Percentiles rank a stretch among this genome's conserved stretches.
Conservation (phyloP, 2,329 filamentous ascomycete genomes). For the Alternaria brassicicola region DNA sequence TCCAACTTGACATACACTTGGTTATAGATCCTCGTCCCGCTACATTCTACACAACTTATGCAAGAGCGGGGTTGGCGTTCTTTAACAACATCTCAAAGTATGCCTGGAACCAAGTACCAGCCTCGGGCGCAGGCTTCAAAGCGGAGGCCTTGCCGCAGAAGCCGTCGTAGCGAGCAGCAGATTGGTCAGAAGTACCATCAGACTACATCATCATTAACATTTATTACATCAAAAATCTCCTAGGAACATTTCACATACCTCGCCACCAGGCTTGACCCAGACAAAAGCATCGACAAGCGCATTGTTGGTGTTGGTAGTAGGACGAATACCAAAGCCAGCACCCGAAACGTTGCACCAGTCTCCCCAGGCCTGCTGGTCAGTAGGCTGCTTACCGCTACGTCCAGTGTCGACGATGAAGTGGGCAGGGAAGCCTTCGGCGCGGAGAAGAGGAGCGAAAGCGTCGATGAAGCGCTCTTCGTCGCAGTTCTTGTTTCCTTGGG, state of each 20-base stretch:
- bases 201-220: slow-evolving; percentile 16
- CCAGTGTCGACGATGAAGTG: slow-evolving; percentile 61
- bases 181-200: slow-evolving; percentile 54
- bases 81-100: slow-evolving; percentile 46
- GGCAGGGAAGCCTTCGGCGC: slow-evolving; percentile 56
- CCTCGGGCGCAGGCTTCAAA: slow-evolving; percentile 70
- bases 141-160: slow-evolving; percentile 62
- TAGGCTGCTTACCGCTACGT: slow-evolving; percentile 68
- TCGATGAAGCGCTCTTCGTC: slow-evolving; percentile 62
- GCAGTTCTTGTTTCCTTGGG: slow-evolving; percentile 56
- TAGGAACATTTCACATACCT: slow-evolving; percentile 30
- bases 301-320: slow-evolving; percentile 66
- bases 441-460: slow-evolving; percentile 57
- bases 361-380: slow-evolving; percentile 62
- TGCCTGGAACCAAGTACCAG: slow-evolving; percentile 69
- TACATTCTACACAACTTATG: neutral
- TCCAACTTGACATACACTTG: neutral
- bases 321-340: slow-evolving; percentile 69
- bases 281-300: slow-evolving; percentile 68
- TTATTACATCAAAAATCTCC: neutral
- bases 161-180: slow-evolving; percentile 59
- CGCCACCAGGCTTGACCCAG: slow-evolving; percentile 72
- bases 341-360: slow-evolving; percentile 72
- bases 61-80: slow-evolving; percentile 45
- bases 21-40: too few species aligned